Percentiles rank a stretch among this genome's conserved stretches.
Conservation (phyloP, 495 filamentous ascomycete genomes). For the Penicillium chermesinum region DNA sequence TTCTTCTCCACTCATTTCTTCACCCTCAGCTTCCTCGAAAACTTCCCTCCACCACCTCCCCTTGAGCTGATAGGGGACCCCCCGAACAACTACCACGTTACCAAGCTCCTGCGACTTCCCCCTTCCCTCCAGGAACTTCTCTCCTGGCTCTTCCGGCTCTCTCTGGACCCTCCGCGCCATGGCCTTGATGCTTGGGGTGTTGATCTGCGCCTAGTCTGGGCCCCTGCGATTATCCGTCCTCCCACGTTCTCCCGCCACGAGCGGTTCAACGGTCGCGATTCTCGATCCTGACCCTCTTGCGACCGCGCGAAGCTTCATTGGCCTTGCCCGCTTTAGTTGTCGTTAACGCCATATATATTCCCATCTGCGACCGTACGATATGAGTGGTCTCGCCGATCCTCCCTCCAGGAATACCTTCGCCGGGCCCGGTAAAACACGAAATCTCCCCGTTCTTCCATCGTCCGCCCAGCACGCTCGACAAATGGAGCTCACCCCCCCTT, state of each 20-base stretch:
- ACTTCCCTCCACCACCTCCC: constrained; percentile 1
- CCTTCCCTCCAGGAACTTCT: constrained; percentile 19
- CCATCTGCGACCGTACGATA: constrained; percentile 25
- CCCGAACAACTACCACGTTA: too few relatives aligned
- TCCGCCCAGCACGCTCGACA: constrained; percentile 35
- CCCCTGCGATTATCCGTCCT: constrained; percentile 16
- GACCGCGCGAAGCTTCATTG: not conserved
- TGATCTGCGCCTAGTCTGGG: constrained; percentile 33
- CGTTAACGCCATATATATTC: not conserved
- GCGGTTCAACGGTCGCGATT: constrained; percentile 19
- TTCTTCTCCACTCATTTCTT: constrained; percentile 1
- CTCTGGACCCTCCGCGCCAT: constrained; percentile 34
- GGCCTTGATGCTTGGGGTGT: constrained; percentile 30
- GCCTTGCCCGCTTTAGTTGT: not conserved
- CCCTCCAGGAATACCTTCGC: constrained; percentile 34
- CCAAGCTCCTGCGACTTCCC: constrained; percentile 5
- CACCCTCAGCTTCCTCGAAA: not conserved
- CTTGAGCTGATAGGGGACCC: too few relatives aligned
- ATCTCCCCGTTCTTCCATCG: constrained; percentile 43
- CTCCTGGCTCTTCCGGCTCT: constrained; percentile 3
- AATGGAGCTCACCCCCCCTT: constrained; percentile 49
- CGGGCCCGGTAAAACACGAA: constrained; percentile 37
- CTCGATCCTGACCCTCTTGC: constrained; percentile 1
- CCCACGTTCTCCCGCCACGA: constrained; percentile 32
- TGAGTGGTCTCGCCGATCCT: constrained; percentile 43